phyloP scores from a whole-genome alignment of 2,329 filamentous ascomycete genomes.

The Passalora sequoiae region DNA sequence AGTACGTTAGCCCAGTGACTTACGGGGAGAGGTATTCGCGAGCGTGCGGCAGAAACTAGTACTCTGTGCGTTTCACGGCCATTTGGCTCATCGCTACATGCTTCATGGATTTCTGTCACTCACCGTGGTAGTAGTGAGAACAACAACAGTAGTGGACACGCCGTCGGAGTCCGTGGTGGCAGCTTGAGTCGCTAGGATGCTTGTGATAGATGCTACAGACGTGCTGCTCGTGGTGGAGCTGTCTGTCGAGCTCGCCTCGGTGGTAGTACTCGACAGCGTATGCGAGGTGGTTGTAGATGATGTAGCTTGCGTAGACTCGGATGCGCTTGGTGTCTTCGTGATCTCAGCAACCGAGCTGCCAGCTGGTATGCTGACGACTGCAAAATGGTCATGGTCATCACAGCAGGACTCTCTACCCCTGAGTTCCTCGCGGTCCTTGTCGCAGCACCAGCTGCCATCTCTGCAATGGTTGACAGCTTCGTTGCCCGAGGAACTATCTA shows the following conservation, averaged over 20 bases:
- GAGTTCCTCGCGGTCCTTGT: constrained; percentile 17
- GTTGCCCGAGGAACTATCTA: no score
- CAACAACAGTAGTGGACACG: constrained; percentile 5
- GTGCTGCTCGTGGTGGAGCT: background rate
- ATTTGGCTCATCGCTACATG: no score
- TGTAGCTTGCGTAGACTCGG: background rate
- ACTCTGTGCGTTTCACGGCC: no score
- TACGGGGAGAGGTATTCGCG: no score
- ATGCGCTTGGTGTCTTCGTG: no score
- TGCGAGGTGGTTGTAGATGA: background rate
- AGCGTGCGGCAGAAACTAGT: no score
- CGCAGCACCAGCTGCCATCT: constrained; percentile 32
- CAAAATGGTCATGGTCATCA: no score
- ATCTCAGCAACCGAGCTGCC: no score
- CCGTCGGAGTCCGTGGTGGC: constrained; percentile 7
- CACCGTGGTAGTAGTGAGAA: no score
- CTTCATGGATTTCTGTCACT: no score
- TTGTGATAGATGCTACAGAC: background rate
- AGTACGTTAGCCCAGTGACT: no score
- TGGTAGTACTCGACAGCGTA: background rate
- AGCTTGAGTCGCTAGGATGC: constrained; percentile 1
- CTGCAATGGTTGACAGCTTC: constrained; percentile 30
- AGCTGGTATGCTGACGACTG: no score
- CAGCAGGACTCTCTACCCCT: background rate
- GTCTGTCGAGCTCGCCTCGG: background rate